Evolutionary conservation across 1,139 yeast species (phyloP), one percentile per base, ranked within the genome.

Genomic region (Diutina scorzettiae): DNA sequence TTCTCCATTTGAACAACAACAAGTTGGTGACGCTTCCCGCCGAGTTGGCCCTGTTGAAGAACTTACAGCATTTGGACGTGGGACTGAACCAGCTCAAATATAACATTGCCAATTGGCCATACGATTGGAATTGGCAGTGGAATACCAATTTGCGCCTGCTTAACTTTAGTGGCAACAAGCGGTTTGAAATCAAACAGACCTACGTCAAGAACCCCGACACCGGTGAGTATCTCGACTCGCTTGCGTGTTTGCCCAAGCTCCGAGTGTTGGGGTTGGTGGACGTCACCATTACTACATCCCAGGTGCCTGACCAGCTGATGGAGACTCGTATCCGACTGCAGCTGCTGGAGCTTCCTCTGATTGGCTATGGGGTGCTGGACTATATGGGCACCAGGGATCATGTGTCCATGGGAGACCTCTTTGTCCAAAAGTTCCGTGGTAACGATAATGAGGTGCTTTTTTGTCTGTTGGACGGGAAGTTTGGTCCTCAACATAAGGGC

Each of bases 111-210:
- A 91, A 91, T 57, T 85, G 89, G 76, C 94, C 94, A 6, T 89
- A 86, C 56, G 98, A 91, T 58, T 91, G 97, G 97, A 91, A 86
- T 59, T 93, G 98, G 98, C 81, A 83, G 53, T 80, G 79, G 68
- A 93, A 91, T 55, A 66, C 72, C 44, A 78, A 80, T 40, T 68
- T 93, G 57, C 76, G 71, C 51, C 87, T 83, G 53, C 71, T 93
- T 56, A 91, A 89, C 57, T 80, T 93, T 48, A 85, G 96, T 0
- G 97, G 97, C 36, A 93, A 93, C 56, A 81, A 83, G 54, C 71
- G 96, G 48, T 77, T 93, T 48, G 98, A 91, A 56, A 86, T 91
- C 51, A 80, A 79, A 54, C 81, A 77, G 44, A 70, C 72, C 47
- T 80, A 74, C 47, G 53, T 60, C 6, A 62, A 63, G 51, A 71